A percentile compares a stretch with the other conserved stretches of the same genome.
Conservation (phyloP, 805 yeast genomes). For the Clavispora carvajalis region DNA sequence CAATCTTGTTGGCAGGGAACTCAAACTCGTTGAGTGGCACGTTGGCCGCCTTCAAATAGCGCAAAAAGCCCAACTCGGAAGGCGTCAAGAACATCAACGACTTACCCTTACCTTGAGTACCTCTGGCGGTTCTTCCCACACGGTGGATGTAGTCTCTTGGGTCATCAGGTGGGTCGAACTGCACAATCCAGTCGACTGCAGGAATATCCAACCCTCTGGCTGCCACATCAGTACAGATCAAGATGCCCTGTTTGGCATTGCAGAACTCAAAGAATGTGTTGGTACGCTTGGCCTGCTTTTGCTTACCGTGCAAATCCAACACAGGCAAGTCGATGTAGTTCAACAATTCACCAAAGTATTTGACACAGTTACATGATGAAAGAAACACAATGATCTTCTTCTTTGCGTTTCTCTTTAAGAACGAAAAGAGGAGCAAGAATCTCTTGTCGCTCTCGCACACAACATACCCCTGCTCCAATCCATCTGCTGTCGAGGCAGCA, state of each 20-base stretch:
- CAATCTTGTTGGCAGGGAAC: conserved; percentile 89
- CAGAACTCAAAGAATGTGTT: conserved; percentile 97
- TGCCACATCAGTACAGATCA: conserved; percentile 97
- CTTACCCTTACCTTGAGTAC: conserved; percentile 81
- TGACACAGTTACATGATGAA: conserved; percentile 95
- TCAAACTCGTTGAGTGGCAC: conserved; percentile 97
- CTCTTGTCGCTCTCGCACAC: conserved; percentile 96
- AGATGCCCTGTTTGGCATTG: conserved; percentile 90
- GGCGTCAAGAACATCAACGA: conserved; percentile 95
- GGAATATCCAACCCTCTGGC: conserved; percentile 99
- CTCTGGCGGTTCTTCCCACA: conserved; percentile 99
- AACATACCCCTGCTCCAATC: conserved; percentile 97
- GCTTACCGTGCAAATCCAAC: conserved; percentile 93
- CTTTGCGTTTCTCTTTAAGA: conserved; percentile 86
- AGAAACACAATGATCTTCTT: conserved; percentile 91
- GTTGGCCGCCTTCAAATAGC: conserved; percentile 93
- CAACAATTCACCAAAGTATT: conserved; percentile 88
- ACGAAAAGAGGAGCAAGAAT: conserved; percentile 83
- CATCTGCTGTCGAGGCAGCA: conserved; percentile 88
- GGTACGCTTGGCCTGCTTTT: conserved; percentile 97
- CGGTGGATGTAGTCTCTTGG: conserved; percentile 98
- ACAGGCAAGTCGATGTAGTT: conserved; percentile 97
- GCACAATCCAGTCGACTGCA: conserved; percentile 97
- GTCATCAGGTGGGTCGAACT: conserved; percentile 99
- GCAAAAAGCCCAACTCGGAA: conserved; percentile 85